These are phyloP conservation scores for Hemisphaericaspora xylofermentans DNA, from an alignment of 1,139 yeast genomes.

Conservation along the genomic window DNA sequence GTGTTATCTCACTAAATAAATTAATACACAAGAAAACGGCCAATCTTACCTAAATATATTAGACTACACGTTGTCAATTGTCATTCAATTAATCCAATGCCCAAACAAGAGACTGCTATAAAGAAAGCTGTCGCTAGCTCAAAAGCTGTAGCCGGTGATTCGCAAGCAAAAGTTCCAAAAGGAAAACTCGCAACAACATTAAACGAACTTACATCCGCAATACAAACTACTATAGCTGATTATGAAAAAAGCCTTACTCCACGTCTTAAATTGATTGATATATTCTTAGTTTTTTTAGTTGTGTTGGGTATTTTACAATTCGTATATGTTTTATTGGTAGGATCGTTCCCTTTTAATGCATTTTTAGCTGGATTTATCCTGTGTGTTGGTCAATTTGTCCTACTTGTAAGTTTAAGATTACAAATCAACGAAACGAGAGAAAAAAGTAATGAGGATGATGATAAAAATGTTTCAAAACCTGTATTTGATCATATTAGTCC, in stretches of 20 bases:
- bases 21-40: no score
- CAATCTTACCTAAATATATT: no score
- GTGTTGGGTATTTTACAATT: slow-evolving; percentile 76
- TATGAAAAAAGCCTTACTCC: slow-evolving; percentile 46
- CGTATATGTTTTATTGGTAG: slow-evolving; percentile 69
- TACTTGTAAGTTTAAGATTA: slow-evolving; percentile 75
- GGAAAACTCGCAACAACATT: slow-evolving; percentile 13
- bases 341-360: slow-evolving; percentile 95
- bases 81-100: slow-evolving; percentile 23
- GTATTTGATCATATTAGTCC: slow-evolving; percentile 60
- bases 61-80: neutral
- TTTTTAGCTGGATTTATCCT: slow-evolving; percentile 89
- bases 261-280: slow-evolving; percentile 66
- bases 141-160: slow-evolving; percentile 1
- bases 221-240: slow-evolving; percentile 46
- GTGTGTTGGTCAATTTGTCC: slow-evolving; percentile 94
- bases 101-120: slow-evolving; percentile 33
- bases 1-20: slow-evolving; percentile 7
- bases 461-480: slow-evolving; percentile 19
- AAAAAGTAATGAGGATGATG: slow-evolving; percentile 6
- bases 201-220: slow-evolving; percentile 48
- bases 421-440: slow-evolving; percentile 43
- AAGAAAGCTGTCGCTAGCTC: slow-evolving; percentile 20
- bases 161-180: neutral
- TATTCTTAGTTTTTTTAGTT: slow-evolving; percentile 73